Evolutionary conservation across 2,329 filamentous ascomycete genomes (phyloP), one percentile per base, ranked within the genome.

Genomic region (Fusarium citri): DNA sequence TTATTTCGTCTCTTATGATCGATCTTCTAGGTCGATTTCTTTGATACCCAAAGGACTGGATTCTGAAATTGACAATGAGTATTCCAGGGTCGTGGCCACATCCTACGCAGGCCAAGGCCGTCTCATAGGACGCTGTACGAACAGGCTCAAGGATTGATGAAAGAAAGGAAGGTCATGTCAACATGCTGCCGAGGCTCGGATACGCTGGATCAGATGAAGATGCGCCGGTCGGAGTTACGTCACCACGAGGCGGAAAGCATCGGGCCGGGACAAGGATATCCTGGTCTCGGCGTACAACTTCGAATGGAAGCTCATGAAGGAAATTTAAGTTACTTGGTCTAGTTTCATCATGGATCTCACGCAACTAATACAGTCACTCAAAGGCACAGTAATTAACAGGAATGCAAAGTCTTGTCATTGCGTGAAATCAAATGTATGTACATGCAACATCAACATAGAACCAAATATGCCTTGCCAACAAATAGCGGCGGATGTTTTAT

Each of bases 401-500:
- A 64, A 43, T 47, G 42, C 46, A 65, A 42, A 45, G 28, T 42
- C 30, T 64, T 43, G 48, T 64, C 18, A 63, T 64, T 64, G 60
- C 37, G 23, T 37, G 6, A 64, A 57, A 20, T 28, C 59, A 40
- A 48, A 26, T 42, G 49, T 64, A 64, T 64, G 31, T 64, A 64
- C 59, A 64, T 60, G 55, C 23, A 45, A 64, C 59, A 42, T 56
- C 53, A 59, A 66, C 23, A 53, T 53, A 42, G 34, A 53, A 42
- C 34, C 34, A 37, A 42, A 53, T 41, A 42, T 53, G 43, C 46
- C 34, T 48, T 66, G 49, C 26, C 55, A 66, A 63, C 55, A 48
- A 62, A 25, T 49, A 26, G 62, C 53, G 62, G 50, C 34, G 41
- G 43, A 37, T 40, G 53, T 53, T 53, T 69, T 66, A 66, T 57